phyloP scores from a whole-genome alignment of 768 basidiomycete species.

The Kwoniella shandongensis region DNA sequence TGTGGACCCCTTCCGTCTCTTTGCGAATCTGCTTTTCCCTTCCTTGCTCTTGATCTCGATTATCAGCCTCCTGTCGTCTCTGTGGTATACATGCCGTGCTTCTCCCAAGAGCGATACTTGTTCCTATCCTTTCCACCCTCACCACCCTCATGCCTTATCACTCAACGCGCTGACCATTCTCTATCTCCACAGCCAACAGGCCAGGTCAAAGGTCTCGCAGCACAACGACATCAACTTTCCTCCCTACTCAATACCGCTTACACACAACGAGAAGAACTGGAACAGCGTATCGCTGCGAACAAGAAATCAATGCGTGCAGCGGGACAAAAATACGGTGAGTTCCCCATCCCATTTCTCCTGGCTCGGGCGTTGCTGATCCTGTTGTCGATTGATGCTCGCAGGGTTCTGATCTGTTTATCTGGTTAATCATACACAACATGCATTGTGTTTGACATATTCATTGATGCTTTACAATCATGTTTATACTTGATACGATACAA shows the following conservation, averaged over 20 bases:
- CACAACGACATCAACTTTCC: conserved; percentile 51
- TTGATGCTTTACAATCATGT: not conserved
- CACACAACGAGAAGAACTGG: conserved; percentile 46
- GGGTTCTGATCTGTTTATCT: not conserved
- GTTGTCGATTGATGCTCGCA: no score
- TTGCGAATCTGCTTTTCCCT: not conserved
- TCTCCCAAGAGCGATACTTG: not conserved
- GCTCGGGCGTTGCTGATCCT: no score
- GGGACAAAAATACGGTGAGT: conserved; percentile 34
- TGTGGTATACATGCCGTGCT: not conserved
- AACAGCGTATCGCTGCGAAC: conserved; percentile 35
- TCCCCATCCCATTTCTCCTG: not conserved
- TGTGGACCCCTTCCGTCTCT: not conserved
- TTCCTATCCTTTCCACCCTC: not conserved
- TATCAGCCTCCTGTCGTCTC: no score
- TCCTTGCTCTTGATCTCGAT: no score
- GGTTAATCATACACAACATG: not conserved
- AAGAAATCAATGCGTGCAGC: conserved; percentile 39
- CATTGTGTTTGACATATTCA: not conserved
- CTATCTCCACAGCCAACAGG: conserved; percentile 39
- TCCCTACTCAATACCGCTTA: conserved; percentile 46
- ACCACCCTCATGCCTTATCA: no score
- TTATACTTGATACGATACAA: conserved; percentile 10
- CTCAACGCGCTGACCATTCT: no score
- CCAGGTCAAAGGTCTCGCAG: conserved; percentile 47